Evolutionary conservation across 2,329 filamentous ascomycete genomes (phyloP).

Genomic region (Thelonectria rubi): DNA sequence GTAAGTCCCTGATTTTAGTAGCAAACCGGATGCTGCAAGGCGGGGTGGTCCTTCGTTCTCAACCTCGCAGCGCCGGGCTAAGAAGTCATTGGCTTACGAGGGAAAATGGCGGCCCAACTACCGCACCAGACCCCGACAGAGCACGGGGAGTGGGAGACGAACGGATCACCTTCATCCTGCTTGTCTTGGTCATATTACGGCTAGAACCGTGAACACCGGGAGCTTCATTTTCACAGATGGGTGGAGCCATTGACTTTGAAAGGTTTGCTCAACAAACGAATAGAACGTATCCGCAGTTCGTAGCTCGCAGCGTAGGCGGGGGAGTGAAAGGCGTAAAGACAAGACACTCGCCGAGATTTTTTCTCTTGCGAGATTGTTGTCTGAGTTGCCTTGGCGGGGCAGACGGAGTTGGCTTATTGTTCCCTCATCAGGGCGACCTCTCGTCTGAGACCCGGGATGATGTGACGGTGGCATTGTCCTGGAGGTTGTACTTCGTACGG

Average conservation of each 20-base stretch:
- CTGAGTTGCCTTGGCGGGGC: constrained; percentile 14
- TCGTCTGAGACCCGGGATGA: constrained; percentile 2
- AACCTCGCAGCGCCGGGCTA: constrained; percentile 22
- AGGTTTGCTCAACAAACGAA: background rate
- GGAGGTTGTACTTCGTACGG: too few species aligned
- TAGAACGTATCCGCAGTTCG: background rate
- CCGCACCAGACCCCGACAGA: constrained; percentile 18
- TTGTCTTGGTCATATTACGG: background rate
- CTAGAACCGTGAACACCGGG: background rate
- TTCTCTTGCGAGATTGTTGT: constrained; percentile 14
- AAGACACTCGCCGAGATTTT: constrained; percentile 8
- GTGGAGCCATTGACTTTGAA: background rate
- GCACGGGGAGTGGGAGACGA: constrained; percentile 14
- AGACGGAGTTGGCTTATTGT: background rate
- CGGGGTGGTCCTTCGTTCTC: constrained; percentile 7
- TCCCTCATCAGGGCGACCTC: background rate
- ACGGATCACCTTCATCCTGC: constrained; percentile 12
- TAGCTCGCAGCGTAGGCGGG: background rate
- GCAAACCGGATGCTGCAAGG: constrained; percentile 27
- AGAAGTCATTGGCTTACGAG: constrained; percentile 18
- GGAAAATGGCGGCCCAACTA: constrained; percentile 22
- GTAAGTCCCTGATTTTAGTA: constrained; percentile 28
- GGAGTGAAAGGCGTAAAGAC: background rate
- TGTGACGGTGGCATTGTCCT: constrained; percentile 3
- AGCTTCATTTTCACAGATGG: background rate